phyloP scores from a whole-genome alignment of 2,329 filamentous ascomycete genomes.

The Rhinocladiella mackenziei region DNA sequence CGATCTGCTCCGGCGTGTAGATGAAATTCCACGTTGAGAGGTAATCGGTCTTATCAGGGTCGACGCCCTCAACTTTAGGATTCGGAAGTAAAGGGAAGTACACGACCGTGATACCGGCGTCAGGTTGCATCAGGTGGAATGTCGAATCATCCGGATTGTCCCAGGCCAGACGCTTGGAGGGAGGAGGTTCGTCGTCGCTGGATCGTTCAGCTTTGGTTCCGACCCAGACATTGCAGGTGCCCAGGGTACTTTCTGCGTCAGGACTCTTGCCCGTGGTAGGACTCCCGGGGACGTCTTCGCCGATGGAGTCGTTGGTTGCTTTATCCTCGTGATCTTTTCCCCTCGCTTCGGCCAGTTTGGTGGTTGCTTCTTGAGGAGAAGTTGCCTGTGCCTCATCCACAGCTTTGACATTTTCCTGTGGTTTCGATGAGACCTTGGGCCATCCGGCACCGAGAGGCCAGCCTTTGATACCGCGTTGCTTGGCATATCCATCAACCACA shows the following conservation, averaged over 20 bases:
- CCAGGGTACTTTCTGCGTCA: slow-evolving; percentile 49
- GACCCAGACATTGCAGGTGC: slow-evolving; percentile 94
- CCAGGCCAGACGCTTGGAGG: slow-evolving; percentile 48
- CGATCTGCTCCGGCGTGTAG: slow-evolving; percentile 86
- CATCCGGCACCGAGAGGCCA: slow-evolving; percentile 96
- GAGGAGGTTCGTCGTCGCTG: slow-evolving; percentile 50
- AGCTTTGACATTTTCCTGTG: slow-evolving; percentile 59
- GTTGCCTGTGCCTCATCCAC: slow-evolving; percentile 65
- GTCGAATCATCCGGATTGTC: slow-evolving; percentile 54
- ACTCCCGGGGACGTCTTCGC: slow-evolving; percentile 38
- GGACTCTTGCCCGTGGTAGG: slow-evolving; percentile 45
- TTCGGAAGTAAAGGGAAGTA: slow-evolving; percentile 91
- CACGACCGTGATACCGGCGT: slow-evolving; percentile 81
- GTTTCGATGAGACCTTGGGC: slow-evolving; percentile 62
- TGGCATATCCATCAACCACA: slow-evolving; percentile 87
- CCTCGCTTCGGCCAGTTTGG: slow-evolving; percentile 60
- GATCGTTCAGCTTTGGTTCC: slow-evolving; percentile 73
- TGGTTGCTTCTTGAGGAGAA: slow-evolving; percentile 57
- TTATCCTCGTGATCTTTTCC: slow-evolving; percentile 35
- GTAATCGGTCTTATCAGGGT: slow-evolving; percentile 77
- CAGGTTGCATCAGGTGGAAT: slow-evolving; percentile 67
- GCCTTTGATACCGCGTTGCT: slow-evolving; percentile 82
- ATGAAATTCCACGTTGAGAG: slow-evolving; percentile 98
- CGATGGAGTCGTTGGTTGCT: slow-evolving; percentile 21
- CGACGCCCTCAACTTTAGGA: slow-evolving; percentile 68